Conservation (phyloP, 2,329 filamentous ascomycete genomes). For the Colletotrichum horii region DNA sequence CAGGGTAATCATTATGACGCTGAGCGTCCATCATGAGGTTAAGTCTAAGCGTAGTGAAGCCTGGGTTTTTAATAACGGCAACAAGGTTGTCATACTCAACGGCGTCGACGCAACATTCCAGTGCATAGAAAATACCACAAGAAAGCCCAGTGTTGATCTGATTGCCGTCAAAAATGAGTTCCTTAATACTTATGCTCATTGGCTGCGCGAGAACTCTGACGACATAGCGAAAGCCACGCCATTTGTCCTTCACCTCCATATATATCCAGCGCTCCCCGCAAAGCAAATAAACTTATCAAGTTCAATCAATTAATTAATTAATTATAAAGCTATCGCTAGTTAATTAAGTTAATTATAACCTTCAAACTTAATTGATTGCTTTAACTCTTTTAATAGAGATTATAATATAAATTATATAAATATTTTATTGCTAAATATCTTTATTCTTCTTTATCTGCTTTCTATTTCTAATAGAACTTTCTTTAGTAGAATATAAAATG, state of each 20-base stretch:
- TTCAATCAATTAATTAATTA: too few species aligned
- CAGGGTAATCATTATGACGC: conserved; percentile 2
- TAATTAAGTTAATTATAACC: too few species aligned
- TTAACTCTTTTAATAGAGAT: too few species aligned
- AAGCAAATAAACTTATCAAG: too few species aligned
- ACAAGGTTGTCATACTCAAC: conserved; percentile 29
- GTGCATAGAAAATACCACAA: conserved; percentile 30
- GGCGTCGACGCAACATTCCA: conserved; percentile 7
- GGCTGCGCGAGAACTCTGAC: conserved; percentile 28
- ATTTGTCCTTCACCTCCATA: conserved; percentile 24
- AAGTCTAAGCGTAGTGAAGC: conserved; percentile 32
- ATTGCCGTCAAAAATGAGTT: conserved; percentile 38
- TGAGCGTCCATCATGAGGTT: conserved; percentile 21
- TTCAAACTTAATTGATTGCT: too few species aligned
- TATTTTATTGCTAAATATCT: too few species aligned
- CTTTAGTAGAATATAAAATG: too few species aligned
- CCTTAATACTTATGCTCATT: conserved; percentile 27
- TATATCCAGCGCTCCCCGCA: too few species aligned
- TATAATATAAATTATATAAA: too few species aligned
- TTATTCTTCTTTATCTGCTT: too few species aligned
- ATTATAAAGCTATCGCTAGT: too few species aligned
- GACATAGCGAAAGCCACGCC: conserved; percentile 36
- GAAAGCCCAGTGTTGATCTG: conserved; percentile 34
- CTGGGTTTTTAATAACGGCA: conserved; percentile 26
- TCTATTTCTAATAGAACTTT: too few species aligned